Conservation (phyloP, 2,329 filamentous ascomycete genomes). For the Stagonosporopsis chrysanthemi region DNA sequence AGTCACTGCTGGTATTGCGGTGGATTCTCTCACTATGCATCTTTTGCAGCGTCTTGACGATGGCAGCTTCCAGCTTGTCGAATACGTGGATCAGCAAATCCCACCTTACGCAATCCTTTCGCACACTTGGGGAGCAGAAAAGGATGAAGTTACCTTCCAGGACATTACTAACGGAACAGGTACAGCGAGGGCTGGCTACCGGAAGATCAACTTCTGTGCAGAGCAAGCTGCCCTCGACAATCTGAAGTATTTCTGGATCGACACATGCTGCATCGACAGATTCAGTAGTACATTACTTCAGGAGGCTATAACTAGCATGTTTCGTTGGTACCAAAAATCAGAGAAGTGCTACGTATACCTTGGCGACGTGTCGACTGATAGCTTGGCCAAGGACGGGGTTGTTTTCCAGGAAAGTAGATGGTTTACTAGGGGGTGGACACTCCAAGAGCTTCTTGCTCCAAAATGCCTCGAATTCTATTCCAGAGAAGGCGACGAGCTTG, state of each 20-base stretch:
- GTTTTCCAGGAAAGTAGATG: too few relatives aligned
- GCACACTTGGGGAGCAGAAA: slow-evolving; percentile 1
- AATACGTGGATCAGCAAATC: too few relatives aligned
- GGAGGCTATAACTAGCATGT: slow-evolving; percentile 5
- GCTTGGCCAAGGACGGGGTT: too few relatives aligned
- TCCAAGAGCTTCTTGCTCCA: too few relatives aligned
- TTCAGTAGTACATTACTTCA: slow-evolving; percentile 1
- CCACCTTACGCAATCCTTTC: slow-evolving; percentile 10
- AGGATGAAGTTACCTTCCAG: slow-evolving; percentile 3
- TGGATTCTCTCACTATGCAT: too few relatives aligned
- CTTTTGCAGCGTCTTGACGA: too few relatives aligned
- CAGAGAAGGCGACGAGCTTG: too few relatives aligned
- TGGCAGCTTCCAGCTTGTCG: too few relatives aligned
- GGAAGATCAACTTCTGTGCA: slow-evolving; percentile 6
- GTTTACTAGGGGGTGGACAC: too few relatives aligned
- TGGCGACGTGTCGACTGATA: not conserved
- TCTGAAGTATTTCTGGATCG: slow-evolving; percentile 1
- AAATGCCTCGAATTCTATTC: too few relatives aligned
- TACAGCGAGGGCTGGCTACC: slow-evolving; percentile 1
- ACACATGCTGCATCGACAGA: slow-evolving; percentile 21
- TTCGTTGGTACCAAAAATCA: slow-evolving; percentile 9
- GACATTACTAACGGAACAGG: not conserved
- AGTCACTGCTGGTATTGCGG: too few relatives aligned
- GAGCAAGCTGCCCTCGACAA: not conserved
- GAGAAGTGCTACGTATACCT: slow-evolving; percentile 14